A percentile compares a stretch with the other conserved stretches of the same genome.
Evolutionary conservation across 2,329 filamentous ascomycete genomes (phyloP).

Genomic region (Ophiostoma montium): DNA sequence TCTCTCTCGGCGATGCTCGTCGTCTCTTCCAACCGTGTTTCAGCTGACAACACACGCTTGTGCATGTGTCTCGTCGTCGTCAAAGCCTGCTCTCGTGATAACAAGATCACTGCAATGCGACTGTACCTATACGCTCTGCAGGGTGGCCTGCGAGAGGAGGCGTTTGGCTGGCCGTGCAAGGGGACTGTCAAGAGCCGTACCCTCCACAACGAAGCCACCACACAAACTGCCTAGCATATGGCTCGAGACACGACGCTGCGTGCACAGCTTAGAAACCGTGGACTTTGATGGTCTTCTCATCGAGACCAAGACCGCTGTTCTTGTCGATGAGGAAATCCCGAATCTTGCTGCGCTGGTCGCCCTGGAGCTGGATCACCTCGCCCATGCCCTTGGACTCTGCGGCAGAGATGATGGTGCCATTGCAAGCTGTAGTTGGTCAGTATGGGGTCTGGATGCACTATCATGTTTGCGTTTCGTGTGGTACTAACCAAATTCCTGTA

Average conservation of each 20-base stretch:
- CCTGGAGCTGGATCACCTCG: conserved; percentile 69
- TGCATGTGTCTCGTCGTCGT: conserved; percentile 4
- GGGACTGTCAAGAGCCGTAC: not conserved
- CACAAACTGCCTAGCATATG: conserved; percentile 2
- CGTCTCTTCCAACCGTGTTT: not conserved
- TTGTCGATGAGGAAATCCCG: conserved; percentile 86
- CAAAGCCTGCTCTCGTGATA: not conserved
- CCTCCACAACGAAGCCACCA: not conserved
- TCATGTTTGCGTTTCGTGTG: not conserved
- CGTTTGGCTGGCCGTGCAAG: not conserved
- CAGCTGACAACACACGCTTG: conserved; percentile 1
- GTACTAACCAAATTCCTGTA: conserved; percentile 3
- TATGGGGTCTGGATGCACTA: not conserved
- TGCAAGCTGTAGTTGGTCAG: conserved; percentile 11
- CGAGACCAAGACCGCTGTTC: conserved; percentile 84
- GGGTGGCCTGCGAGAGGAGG: not conserved
- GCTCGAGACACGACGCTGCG: conserved; percentile 8
- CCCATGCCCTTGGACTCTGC: conserved; percentile 16
- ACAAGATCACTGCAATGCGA: not conserved
- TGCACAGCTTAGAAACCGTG: conserved; percentile 43
- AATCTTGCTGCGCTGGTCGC: conserved; percentile 68
- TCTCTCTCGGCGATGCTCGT: not conserved
- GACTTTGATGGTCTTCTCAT: conserved; percentile 95
- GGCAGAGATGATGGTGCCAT: conserved; percentile 15
- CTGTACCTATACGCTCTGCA: conserved; percentile 4